These are phyloP conservation scores for Aspergillus sparsus DNA, from an alignment of 495 filamentous ascomycete species.

Conservation along the genomic window DNA sequence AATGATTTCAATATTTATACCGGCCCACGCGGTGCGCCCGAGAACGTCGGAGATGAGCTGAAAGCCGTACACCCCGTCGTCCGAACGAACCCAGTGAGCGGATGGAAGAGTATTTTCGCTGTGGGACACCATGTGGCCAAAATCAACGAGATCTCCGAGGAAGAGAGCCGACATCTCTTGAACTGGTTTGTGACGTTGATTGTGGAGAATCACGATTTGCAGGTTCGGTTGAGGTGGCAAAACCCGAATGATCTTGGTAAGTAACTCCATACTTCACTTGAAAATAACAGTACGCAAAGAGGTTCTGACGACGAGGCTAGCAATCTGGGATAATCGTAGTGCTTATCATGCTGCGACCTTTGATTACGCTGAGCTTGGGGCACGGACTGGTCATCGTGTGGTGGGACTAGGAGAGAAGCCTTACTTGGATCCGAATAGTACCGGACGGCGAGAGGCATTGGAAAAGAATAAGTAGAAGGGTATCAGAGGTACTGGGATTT, in stretches of 20 bases:
- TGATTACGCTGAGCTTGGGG: constrained; percentile 60
- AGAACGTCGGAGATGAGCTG: constrained; percentile 59
- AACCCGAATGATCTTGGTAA: constrained; percentile 53
- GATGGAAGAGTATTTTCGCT: constrained; percentile 73
- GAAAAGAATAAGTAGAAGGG: neutral
- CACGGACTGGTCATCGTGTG: constrained; percentile 59
- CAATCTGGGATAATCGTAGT: constrained; percentile 76
- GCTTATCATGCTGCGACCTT: constrained; percentile 69
- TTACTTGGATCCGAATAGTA: constrained; percentile 53
- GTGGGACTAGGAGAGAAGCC: constrained; percentile 67
- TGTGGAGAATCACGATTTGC: constrained; percentile 68
- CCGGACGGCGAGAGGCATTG: constrained; percentile 14
- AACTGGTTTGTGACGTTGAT: constrained; percentile 57
- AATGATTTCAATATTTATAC: constrained; percentile 51
- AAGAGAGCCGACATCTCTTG: constrained; percentile 48
- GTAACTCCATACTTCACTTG: neutral
- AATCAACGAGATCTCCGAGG: constrained; percentile 22
- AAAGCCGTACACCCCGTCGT: constrained; percentile 63
- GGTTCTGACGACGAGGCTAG: constrained; percentile 24
- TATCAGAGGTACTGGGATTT: too few relatives aligned
- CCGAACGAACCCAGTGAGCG: constrained; percentile 74
- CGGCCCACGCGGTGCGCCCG: constrained; percentile 57
- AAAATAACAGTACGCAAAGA: too few relatives aligned
- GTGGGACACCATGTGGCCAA: constrained; percentile 31
- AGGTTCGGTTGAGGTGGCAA: constrained; percentile 64